Conservation (phyloP, 768 basidiomycete genomes). For the Amylocystis lapponica region DNA sequence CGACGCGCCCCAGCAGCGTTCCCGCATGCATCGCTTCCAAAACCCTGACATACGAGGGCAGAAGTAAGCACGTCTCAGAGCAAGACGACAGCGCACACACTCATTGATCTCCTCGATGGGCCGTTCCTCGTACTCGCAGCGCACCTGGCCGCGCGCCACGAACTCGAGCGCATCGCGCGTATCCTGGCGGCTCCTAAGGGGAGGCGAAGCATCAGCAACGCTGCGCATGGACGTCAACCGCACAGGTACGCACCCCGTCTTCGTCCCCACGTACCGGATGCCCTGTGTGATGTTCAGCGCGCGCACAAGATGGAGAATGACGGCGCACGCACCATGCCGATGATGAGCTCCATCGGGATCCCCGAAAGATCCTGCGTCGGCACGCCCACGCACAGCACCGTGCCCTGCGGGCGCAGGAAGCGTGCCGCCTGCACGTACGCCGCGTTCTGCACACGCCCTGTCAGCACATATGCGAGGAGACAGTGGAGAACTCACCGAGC, state of each 20-base stretch:
- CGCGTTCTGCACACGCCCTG: constrained; percentile 4
- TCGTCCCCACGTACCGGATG: not conserved
- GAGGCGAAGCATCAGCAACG: not conserved
- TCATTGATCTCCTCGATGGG: constrained; percentile 42
- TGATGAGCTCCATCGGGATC: constrained; percentile 61
- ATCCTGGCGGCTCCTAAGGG: constrained; percentile 65
- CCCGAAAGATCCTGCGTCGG: constrained; percentile 45
- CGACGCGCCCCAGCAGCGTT: constrained; percentile 41
- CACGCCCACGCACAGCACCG: constrained; percentile 69
- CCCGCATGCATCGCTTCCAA: constrained; percentile 31
- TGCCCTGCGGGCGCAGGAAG: constrained; percentile 67
- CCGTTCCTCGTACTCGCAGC: constrained; percentile 40
- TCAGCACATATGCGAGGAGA: not conserved
- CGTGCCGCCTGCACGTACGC: constrained; percentile 48
- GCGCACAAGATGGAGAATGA: not conserved
- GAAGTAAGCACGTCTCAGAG: not conserved
- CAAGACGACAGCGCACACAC: constrained; percentile 27
- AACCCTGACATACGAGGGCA: constrained; percentile 15
- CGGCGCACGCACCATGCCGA: constrained; percentile 28
- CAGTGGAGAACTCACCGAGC: constrained; percentile 14
- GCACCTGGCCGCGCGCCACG: constrained; percentile 61
- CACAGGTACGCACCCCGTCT: not conserved
- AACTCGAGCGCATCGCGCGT: constrained; percentile 70
- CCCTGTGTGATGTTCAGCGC: constrained; percentile 1
- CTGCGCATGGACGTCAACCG: not conserved